Base-by-base conservation (phyloP, 768 basidiomycete genomes). In the Tricholoma flavovirens region DNA sequence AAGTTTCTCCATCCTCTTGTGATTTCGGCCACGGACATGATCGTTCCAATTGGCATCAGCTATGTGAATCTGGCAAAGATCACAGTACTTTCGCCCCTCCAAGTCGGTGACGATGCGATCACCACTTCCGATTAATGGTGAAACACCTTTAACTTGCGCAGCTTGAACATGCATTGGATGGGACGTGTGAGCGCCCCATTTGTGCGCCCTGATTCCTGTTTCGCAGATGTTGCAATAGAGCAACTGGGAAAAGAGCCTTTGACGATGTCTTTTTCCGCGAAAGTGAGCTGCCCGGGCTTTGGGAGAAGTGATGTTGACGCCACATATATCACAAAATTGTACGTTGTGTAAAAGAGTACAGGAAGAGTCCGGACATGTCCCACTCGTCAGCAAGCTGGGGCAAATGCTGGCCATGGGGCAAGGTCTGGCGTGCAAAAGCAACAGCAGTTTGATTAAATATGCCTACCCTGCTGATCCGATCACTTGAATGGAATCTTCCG, bases 261-360 rank as follows among this genome's bases (percentile, higher is more conserved):
- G 66, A 1, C 48, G 53, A 61, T 79, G 76, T 10, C 67, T 64
- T 26, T 66, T 66, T 0, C 64, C 60, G 2, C 35, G 38, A 15
- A 72, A 33, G 52, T 80, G 79, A 0, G 35, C n/a, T 14, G 63
- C 33, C 52, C 69, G 72, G 1, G 51, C 56, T 0, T 51, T 33
- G 1, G 56, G 49, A 11, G 62, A 63, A 11, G 46, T 14, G 42
- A 75, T 74, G 3, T 77, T 62, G 40, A 72, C 56, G 6, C 64
- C 64, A 59, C 80, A 81, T 1, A 66, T 60, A 12, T 73, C 70
- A 59, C 79, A 81, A 17, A 63, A 60, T 2, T 65, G 54, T 15
- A 80, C 58, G 43, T 71, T 69, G 58, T 81, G 79, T 17, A 62
- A 60, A 38, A 59, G 62, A 0, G 29, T 10, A 56, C 79, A 81